Evolutionary conservation across 2,329 filamentous ascomycete species (phyloP).

Genomic region (Aspergillus costaricaensis): DNA sequence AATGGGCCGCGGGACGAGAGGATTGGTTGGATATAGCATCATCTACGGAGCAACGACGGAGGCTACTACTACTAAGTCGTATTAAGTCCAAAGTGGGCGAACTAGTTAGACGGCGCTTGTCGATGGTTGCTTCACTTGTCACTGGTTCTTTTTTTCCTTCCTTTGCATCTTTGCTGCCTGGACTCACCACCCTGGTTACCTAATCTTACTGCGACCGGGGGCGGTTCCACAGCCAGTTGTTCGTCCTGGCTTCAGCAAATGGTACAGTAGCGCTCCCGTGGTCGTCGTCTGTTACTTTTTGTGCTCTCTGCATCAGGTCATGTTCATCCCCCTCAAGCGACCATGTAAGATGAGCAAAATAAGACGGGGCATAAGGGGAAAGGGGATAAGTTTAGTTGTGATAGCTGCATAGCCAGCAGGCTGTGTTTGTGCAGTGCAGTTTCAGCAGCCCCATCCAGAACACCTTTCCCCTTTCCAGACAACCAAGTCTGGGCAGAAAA

Average conservation of each 20-base stretch:
- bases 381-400: too few species aligned
- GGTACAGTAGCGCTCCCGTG: slow-evolving; percentile 1
- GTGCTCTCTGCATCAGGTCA: background rate
- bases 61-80: background rate
- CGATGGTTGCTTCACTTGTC: background rate
- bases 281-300: background rate
- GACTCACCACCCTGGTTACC: slow-evolving; percentile 5
- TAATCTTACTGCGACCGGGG: slow-evolving; percentile 1
- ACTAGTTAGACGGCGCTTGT: background rate
- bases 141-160: background rate
- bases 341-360: too few species aligned
- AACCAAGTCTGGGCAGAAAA: background rate
- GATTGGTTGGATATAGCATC: background rate
- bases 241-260: slow-evolving; percentile 1
- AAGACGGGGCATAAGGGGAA: too few species aligned
- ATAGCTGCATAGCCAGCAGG: background rate
- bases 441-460: background rate
- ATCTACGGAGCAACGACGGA: background rate
- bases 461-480: background rate
- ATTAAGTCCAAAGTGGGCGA: too few species aligned
- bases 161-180: slow-evolving; percentile 1
- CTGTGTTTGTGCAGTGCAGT: background rate
- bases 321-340: background rate
- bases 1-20: background rate
- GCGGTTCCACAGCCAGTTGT: slow-evolving; percentile 22